A percentile compares a stretch with the other conserved stretches of the same genome.
Evolutionary conservation across 805 yeast genomes (phyloP).

Genomic region (Candida tibetensis): DNA sequence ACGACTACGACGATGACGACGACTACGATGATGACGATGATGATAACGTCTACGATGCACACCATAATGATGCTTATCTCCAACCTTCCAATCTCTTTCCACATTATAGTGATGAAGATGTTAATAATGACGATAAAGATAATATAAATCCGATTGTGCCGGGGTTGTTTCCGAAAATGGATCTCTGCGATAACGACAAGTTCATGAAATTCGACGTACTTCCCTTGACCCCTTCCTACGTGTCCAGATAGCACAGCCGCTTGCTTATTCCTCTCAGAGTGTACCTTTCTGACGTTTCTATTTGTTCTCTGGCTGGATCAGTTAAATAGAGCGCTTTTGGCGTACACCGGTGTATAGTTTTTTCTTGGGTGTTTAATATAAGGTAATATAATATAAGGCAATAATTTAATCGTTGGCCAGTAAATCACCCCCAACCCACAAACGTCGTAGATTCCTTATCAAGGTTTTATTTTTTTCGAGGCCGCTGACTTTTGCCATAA

Average conservation of each 20-base stretch:
- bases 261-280: too few relatives aligned
- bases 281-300: too few relatives aligned
- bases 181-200: slow-evolving; percentile 19
- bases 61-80: slow-evolving; percentile 3
- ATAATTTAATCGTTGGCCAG: too few relatives aligned
- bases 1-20: slow-evolving; percentile 11
- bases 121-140: slow-evolving; percentile 12
- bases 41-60: slow-evolving; percentile 3
- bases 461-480: too few relatives aligned
- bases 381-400: too few relatives aligned
- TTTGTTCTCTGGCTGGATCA: slow-evolving; percentile 3
- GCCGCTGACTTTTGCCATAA: too few relatives aligned
- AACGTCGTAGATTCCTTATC: too few relatives aligned
- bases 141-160: slow-evolving; percentile 31
- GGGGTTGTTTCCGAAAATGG: slow-evolving; percentile 36
- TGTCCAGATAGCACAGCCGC: slow-evolving; percentile 8
- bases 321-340: slow-evolving; percentile 1
- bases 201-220: slow-evolving; percentile 25
- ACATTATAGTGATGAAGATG: slow-evolving; percentile 3
- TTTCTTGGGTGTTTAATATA: background rate
- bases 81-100: background rate
- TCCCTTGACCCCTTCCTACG: slow-evolving; percentile 29
- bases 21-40: slow-evolving; percentile 6
- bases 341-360: background rate
- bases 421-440: too few relatives aligned